Base-by-base conservation (phyloP, 441 rosid genomes). In the Euphorbia celastroides region DNA sequence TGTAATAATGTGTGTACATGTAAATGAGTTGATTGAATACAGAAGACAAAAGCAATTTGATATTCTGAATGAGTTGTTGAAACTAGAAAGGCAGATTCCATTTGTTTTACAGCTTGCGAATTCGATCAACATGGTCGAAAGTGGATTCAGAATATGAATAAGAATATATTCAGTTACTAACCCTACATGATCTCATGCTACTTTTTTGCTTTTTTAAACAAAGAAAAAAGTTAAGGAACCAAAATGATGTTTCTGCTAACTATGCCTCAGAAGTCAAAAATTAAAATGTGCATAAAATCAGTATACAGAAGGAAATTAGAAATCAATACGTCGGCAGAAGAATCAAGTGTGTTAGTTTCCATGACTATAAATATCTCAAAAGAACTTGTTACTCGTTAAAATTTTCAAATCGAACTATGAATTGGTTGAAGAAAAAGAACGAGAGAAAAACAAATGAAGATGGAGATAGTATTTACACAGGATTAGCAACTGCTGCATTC, bases 401-500 rank as follows among this genome's bases (percentile, higher is more conserved):
- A 22, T 52, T 27, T 7, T 10, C 9, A 34, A 34, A 7, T 26
- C 23, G 44, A 25, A 28, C 19, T 4, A 69, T 69, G 66, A 60
- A 69, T 30, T 51, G 60, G 52, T 48, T 51, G 32, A 56, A 28
- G 42, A 68, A 22, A 41, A 67, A 68, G 38, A 57, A 57, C 5
- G 57, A 58, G 0, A 32, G 46, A 17, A 26, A 44, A 60, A 41
- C 0, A 48, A 32, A 62, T 32, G 55, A 65, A 65, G 75, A 72
- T 23, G 58, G 58, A 46, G 76, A 41, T 10, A 62, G 70, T 6
- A 46, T 52, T 44, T 57, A 58, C 19, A 65, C 51, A n/a, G 60
- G 65, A 51, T 60, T 51, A 38, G 71, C 72, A 30, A 30, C 71
- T 20, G 78, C 79, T 7, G 78, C 77, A 52, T 69, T 66, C 63